Conservation (phyloP, 2,329 filamentous ascomycete genomes). For the Colletotrichum liaoningense region DNA sequence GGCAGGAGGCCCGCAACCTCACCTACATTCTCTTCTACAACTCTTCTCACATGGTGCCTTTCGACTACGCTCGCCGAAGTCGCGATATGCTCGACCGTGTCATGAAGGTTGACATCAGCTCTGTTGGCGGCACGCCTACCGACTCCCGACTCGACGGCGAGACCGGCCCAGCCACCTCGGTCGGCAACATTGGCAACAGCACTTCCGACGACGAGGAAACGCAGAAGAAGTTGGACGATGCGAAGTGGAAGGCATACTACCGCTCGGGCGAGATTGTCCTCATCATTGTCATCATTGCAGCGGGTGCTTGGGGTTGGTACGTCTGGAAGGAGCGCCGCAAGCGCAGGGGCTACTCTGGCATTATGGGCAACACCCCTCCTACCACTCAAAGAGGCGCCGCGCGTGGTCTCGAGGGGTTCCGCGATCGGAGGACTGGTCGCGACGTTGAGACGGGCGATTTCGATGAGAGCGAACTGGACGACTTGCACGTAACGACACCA, state of each 20-base stretch:
- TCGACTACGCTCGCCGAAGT: conserved; percentile 86
- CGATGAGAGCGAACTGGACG: conserved; percentile 74
- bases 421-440: conserved; percentile 56
- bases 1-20: conserved; percentile 93
- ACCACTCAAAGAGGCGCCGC: conserved; percentile 44
- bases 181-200: conserved; percentile 73
- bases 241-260: conserved; percentile 90
- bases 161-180: conserved; percentile 80
- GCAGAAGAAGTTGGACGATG: conserved; percentile 79
- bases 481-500: conserved; percentile 65
- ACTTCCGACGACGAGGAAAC: conserved; percentile 75
- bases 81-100: conserved; percentile 98
- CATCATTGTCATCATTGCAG: conserved; percentile 81
- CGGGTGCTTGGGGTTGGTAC: conserved; percentile 79
- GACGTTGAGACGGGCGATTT: conserved; percentile 75
- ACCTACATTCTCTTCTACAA: conserved; percentile 98
- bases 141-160: conserved; percentile 89
- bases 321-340: conserved; percentile 72
- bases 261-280: conserved; percentile 88
- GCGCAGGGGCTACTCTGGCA: conserved; percentile 64
- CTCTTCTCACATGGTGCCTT: conserved; percentile 97
- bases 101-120: conserved; percentile 90
- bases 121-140: conserved; percentile 82
- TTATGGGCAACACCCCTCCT: conserved; percentile 52
- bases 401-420: conserved; percentile 56